Base-by-base conservation (phyloP, 2,329 filamentous ascomycete genomes). In the Cladosporium phlei region DNA sequence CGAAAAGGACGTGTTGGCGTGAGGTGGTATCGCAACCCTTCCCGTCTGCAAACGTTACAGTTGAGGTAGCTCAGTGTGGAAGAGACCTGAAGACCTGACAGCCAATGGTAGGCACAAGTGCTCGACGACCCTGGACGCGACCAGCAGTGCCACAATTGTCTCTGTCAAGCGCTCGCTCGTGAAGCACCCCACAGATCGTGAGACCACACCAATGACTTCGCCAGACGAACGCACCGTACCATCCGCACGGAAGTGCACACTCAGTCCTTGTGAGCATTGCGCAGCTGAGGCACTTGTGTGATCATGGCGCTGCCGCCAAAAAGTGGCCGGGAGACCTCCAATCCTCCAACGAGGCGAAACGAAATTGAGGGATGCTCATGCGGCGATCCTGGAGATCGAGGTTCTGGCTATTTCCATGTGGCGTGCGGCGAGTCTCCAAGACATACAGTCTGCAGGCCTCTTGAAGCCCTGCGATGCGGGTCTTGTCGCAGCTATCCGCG, bases 121-220 rank as follows among this genome's bases (percentile, higher is more conserved):
- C 12, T 21, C 24, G 20, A 21, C 16, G 12, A 12, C 14, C 12
- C 16, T 16, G 30, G 11, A 28, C 32, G 10, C 32, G 24, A 35
- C 32, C 42, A 16, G 12, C 16, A 21, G 42, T 45, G 12, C 17
- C 17, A 37, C 42, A 45, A 45, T 37, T 37, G 42, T 45, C 32
- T 29, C 27, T 14, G 19, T 29, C 32, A 32, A 21, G 24, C 42
- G 8, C 21, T 35, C 30, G 16, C 20, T 28, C 42, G 24, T 17
- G 24, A 19, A 17, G 25, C 42, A 16, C 32, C 17, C 25, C 32
- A 37, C 32, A 29, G 32, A 45, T 20, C 16, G 42, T 45, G 42
- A 37, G 25, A 45, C 42, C 42, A 6, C 22, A 10, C 24, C 42
- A 37, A 37, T 29, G 16, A 14, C 17, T 32, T 37, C 29, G 30